Conservation (phyloP, 352 stramenopile genomes). For the Plasmopara viticola region DNA sequence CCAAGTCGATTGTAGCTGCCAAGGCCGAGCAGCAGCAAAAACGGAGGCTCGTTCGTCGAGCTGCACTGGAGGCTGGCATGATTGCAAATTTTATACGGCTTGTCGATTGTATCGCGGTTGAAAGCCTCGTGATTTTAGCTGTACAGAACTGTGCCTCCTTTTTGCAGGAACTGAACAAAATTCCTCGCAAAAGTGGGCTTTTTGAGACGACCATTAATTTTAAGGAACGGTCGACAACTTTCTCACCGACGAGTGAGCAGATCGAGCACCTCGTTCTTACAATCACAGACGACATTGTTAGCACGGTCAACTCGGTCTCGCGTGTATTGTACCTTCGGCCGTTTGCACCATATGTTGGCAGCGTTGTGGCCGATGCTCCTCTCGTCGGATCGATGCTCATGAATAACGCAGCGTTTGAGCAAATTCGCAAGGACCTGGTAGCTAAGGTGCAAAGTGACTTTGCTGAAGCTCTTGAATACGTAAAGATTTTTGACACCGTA, state of each 20-base stretch:
- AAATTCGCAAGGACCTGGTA: slow-evolving; percentile 72
- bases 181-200: slow-evolving; percentile 82
- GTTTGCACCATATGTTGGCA: slow-evolving; percentile 78
- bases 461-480: slow-evolving; percentile 82
- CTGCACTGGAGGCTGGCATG: slow-evolving; percentile 83
- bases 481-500: slow-evolving; percentile 89
- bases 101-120: slow-evolving; percentile 89
- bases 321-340: slow-evolving; percentile 84
- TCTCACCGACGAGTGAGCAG: slow-evolving; percentile 83
- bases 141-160: slow-evolving; percentile 83
- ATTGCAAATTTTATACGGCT: slow-evolving; percentile 91
- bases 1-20: slow-evolving; percentile 88
- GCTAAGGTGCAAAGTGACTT: slow-evolving; percentile 87
- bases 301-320: slow-evolving; percentile 82
- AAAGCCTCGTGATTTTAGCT: slow-evolving; percentile 85
- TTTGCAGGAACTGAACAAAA: slow-evolving; percentile 84
- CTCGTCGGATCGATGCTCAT: slow-evolving; percentile 76
- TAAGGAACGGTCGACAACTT: slow-evolving; percentile 67
- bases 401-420: slow-evolving; percentile 58
- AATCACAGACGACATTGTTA: slow-evolving; percentile 87
- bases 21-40: slow-evolving; percentile 88
- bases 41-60: slow-evolving; percentile 73
- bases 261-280: slow-evolving; percentile 86
- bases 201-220: slow-evolving; percentile 94
- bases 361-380: slow-evolving; percentile 57